Evolutionary conservation across 768 basidiomycete genomes (phyloP).

Genomic region (Cystofilobasidium capitatum): DNA sequence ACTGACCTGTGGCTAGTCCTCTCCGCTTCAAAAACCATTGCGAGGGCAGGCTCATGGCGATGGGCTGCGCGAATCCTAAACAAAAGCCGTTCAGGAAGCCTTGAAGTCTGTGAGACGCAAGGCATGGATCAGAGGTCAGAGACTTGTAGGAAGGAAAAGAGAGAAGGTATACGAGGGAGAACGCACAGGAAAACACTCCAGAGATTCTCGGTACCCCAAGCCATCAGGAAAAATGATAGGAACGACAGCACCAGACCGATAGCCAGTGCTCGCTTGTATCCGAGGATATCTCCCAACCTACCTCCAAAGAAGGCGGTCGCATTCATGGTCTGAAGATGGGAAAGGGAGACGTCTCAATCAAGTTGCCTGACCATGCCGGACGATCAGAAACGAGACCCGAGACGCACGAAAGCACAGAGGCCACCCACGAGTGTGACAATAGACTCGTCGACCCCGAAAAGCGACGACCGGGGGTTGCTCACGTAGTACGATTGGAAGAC

Average conservation of each 20-base stretch:
- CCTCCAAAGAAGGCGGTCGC: slow-evolving; percentile 11
- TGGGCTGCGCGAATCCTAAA: slow-evolving; percentile 7
- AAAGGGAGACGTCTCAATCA: no score
- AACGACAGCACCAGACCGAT: not conserved
- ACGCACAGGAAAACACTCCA: slow-evolving; percentile 9
- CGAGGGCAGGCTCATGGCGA: slow-evolving; percentile 8
- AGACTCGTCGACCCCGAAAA: not conserved
- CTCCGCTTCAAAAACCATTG: slow-evolving; percentile 8
- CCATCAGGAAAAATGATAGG: not conserved
- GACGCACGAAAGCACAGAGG: slow-evolving; percentile 10
- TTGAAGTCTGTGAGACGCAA: not conserved
- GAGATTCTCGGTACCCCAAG: slow-evolving; percentile 9
- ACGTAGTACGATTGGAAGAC: slow-evolving; percentile 6
- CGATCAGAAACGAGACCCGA: not conserved
- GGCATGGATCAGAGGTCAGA: not conserved
- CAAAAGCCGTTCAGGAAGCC: slow-evolving; percentile 11
- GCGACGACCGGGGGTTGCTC: not conserved
- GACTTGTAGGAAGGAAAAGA: no score
- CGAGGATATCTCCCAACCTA: slow-evolving; percentile 11
- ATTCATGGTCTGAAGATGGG: slow-evolving; percentile 11
- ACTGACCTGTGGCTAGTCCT: slow-evolving; percentile 20
- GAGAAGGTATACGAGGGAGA: no score
- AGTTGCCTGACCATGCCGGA: no score
- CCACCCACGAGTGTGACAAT: slow-evolving; percentile 13
- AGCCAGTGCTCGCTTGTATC: slow-evolving; percentile 10